Percentiles rank a stretch among this genome's conserved stretches.
phyloP scores from a whole-genome alignment of 345 rosid species.

The Ceriops tagal region DNA sequence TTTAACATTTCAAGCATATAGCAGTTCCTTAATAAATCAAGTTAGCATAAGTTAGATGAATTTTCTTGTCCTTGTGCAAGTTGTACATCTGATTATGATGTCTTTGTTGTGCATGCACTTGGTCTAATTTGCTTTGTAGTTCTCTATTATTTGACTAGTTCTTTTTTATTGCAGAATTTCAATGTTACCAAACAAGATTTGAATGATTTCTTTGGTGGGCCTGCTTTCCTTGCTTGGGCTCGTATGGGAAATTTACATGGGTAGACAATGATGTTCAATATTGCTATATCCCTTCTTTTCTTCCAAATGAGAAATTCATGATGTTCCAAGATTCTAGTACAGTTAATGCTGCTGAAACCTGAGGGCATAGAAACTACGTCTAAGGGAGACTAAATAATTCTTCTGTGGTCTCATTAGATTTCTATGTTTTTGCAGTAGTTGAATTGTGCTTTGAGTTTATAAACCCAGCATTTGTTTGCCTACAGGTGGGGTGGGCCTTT shows the following conservation, averaged over 20 bases:
- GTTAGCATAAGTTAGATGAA: too few relatives aligned
- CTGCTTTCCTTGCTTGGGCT: conserved; percentile 99
- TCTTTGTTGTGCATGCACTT: background rate
- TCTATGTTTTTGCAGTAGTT: too few relatives aligned
- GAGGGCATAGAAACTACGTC: too few relatives aligned
- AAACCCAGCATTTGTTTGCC: conserved; percentile 4
- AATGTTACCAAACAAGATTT: conserved; percentile 64
- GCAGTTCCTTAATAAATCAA: too few relatives aligned
- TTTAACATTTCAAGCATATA: background rate
- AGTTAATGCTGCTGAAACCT: too few relatives aligned
- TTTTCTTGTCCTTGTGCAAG: too few relatives aligned
- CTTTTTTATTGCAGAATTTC: conserved; percentile 50
- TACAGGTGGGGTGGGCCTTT: conserved; percentile 97
- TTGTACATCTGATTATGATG: too few relatives aligned
- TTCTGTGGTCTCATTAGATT: too few relatives aligned
- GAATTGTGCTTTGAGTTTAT: conserved; percentile 6
- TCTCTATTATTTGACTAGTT: background rate
- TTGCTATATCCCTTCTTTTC: background rate
- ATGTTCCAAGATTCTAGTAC: too few relatives aligned
- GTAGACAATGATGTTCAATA: conserved; percentile 34
- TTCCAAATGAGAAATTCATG: background rate
- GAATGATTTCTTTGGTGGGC: conserved; percentile 89
- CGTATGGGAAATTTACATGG: conserved; percentile 98
- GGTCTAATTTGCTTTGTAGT: background rate
- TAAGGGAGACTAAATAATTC: too few relatives aligned